phyloP scores from a whole-genome alignment of 2,329 filamentous ascomycete species.

The Aspergillus uvarum region DNA sequence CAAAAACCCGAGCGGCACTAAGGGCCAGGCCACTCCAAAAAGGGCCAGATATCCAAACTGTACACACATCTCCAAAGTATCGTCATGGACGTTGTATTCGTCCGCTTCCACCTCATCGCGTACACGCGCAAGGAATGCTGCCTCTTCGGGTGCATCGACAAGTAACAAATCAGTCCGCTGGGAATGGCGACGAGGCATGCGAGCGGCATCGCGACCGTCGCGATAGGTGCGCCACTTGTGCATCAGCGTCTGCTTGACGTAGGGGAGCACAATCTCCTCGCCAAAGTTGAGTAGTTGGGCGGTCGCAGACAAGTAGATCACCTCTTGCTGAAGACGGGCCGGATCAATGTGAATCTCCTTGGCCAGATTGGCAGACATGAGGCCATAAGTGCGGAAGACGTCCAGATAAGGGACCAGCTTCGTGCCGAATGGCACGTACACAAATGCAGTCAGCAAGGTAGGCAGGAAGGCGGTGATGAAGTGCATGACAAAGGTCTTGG shows the following conservation, averaged over 20 bases:
- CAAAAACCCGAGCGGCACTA: slow-evolving; percentile 85
- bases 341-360: slow-evolving; percentile 79
- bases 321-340: slow-evolving; percentile 78
- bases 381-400: slow-evolving; percentile 65
- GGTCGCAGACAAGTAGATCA: slow-evolving; percentile 94
- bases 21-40: slow-evolving; percentile 91
- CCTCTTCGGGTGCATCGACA: slow-evolving; percentile 74
- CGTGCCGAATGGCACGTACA: slow-evolving; percentile 89
- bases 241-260: slow-evolving; percentile 74
- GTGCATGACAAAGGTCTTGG: slow-evolving; percentile 93
- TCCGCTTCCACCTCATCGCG: slow-evolving; percentile 79
- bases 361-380: slow-evolving; percentile 35
- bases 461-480: slow-evolving; percentile 95
- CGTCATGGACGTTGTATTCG: slow-evolving; percentile 82
- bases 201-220: slow-evolving; percentile 31
- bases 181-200: slow-evolving; percentile 30
- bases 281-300: slow-evolving; percentile 86
- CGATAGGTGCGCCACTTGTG: slow-evolving; percentile 60
- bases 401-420: slow-evolving; percentile 82
- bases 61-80: slow-evolving; percentile 91
- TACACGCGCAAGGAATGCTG: slow-evolving; percentile 75
- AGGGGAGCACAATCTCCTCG: slow-evolving; percentile 82
- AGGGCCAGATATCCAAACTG: slow-evolving; percentile 87
- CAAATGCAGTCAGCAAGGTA: slow-evolving; percentile 87
- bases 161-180: slow-evolving; percentile 47